phyloP scores from a whole-genome alignment of 768 basidiomycete species.

The Suillus discolor region DNA sequence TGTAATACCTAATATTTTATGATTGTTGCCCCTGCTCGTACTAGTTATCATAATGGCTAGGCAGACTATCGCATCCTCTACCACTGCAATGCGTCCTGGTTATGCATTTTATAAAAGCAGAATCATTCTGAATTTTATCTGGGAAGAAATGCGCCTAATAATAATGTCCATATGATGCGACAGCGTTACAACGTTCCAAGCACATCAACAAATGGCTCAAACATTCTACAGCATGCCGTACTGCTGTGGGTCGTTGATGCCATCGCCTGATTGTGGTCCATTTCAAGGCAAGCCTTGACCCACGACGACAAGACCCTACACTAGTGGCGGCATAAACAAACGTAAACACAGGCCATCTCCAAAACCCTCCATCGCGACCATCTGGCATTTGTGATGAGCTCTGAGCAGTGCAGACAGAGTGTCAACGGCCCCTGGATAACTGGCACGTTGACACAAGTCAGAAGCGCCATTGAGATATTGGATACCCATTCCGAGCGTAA shows the following conservation, averaged over 20 bases:
- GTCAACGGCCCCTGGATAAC: slow-evolving; percentile 30
- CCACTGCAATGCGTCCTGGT: background rate
- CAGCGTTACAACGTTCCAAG: too few species aligned
- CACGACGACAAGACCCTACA: too few species aligned
- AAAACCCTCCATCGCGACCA: slow-evolving; percentile 26
- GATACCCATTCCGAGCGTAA: too few species aligned
- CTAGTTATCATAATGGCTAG: too few species aligned
- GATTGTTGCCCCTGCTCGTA: too few species aligned
- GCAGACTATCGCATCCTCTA: background rate
- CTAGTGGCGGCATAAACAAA: too few species aligned
- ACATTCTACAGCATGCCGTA: too few species aligned
- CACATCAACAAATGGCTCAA: too few species aligned
- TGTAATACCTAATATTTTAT: too few species aligned
- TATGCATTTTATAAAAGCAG: background rate
- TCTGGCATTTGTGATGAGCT: slow-evolving; percentile 16
- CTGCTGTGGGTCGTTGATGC: too few species aligned
- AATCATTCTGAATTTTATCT: background rate
- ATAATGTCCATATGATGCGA: background rate
- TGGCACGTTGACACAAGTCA: slow-evolving; percentile 28
- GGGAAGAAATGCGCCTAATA: background rate
- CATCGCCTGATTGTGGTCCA: too few species aligned
- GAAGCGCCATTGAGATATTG: background rate
- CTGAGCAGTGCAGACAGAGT: slow-evolving; percentile 12
- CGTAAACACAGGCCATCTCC: slow-evolving; percentile 18
- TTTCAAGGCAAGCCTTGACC: too few species aligned